Percentiles rank a stretch among this genome's conserved stretches.
phyloP scores from a whole-genome alignment of 495 filamentous ascomycete genomes.

The Bathelium albidoporum region DNA sequence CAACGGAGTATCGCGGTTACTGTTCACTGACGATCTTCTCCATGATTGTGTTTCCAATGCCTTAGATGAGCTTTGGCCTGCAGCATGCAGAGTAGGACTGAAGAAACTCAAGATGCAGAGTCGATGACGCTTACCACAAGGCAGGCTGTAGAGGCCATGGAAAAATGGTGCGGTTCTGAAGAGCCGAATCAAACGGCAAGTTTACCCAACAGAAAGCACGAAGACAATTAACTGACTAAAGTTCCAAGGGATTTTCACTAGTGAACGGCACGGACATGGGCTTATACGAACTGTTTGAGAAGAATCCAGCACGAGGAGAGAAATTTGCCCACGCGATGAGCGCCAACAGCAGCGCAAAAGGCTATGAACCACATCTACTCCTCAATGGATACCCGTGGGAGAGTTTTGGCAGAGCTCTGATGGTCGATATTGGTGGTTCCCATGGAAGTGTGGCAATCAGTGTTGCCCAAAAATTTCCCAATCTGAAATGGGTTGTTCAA shows the following conservation, averaged over 20 bases:
- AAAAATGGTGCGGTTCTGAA: neutral
- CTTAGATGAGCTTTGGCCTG: slow-evolving; percentile 1
- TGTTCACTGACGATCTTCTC: neutral
- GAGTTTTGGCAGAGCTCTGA: neutral
- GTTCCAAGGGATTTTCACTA: neutral
- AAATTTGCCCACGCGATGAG: slow-evolving; percentile 44
- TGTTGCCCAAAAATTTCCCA: neutral
- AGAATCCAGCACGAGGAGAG: slow-evolving; percentile 19
- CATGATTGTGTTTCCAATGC: neutral
- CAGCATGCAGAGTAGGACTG: too few species aligned
- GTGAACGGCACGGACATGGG: slow-evolving; percentile 2
- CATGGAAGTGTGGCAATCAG: slow-evolving; percentile 1
- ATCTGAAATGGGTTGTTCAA: slow-evolving; percentile 9
- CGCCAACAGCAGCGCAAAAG: neutral
- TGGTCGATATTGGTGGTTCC: slow-evolving; percentile 10
- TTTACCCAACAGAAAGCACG: too few species aligned
- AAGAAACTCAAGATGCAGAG: too few species aligned
- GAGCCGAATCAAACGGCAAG: slow-evolving; percentile 4
- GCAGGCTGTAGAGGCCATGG: slow-evolving; percentile 5
- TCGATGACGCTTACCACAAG: too few species aligned
- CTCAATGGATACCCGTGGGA: neutral
- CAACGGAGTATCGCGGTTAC: slow-evolving; percentile 31
- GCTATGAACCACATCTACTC: neutral
- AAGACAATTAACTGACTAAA: too few species aligned
- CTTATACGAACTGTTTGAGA: slow-evolving; percentile 16